Base-by-base conservation (phyloP, 352 stramenopile species). In the Pythium oligandrum region DNA sequence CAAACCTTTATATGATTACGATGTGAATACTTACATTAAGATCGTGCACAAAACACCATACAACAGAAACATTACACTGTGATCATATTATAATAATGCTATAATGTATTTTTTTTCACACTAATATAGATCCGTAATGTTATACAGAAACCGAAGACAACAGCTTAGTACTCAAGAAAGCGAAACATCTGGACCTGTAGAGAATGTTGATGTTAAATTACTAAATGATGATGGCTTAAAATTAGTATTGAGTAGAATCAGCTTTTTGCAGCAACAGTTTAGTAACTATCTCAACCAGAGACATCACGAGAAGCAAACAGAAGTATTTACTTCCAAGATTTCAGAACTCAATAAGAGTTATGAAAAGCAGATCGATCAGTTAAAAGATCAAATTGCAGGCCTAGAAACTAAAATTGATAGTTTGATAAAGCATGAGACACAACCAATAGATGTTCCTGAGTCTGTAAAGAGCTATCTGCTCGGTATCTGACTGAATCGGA, bases 201-300 rank as follows among this genome's bases (percentile, higher is more conserved):
- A 48, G 38, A 12, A 48, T 42, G 40, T 55, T 40, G 49, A 55
- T 55, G 49, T 55, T 47, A 55, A 55, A 55, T 7, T 46, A 48
- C 12, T 48, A 17, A 48, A 48, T 48, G 42, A 55, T 55, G 40
- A 55, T 55, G 42, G 40, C 32, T 17, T 46, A 37, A 55, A 48
- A 30, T 32, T 48, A 46, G 49, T 48, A 48, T 31, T 48, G 33
- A 48, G 49, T 32, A 55, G 42, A 48, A 46, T 55, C 49, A 48
- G 49, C 17, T 48, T 55, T 40, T 30, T 55, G 12, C 49, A 55
- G 33, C 49, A 48, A 46, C 40, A 48, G 42, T 55, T 55, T n/a
- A n/a, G n/a, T n/a, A n/a, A n/a, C n/a, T n/a, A n/a, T n/a, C n/a
- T n/a, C n/a, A n/a, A n/a, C n/a, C n/a, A n/a, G n/a, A n/a, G n/a